These are phyloP conservation scores for Plasmodiophora brassicae DNA, from an alignment of 208 protist species.

Conservation along the genomic window DNA sequence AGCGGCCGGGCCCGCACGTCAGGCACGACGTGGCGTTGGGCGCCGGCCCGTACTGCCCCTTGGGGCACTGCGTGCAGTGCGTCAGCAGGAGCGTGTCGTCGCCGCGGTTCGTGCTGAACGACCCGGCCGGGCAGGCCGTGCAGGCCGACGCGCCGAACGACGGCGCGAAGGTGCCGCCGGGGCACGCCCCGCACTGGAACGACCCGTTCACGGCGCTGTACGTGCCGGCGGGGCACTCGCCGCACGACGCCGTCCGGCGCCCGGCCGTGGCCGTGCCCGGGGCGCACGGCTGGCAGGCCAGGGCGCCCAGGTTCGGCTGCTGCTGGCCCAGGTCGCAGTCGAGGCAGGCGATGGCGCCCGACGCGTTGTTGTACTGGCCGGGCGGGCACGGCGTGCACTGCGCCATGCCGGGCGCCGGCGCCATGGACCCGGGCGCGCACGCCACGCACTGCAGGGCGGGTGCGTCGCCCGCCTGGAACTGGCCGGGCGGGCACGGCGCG, in stretches of 20 bases:
- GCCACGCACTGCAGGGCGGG: too few relatives aligned
- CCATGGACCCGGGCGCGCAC: background rate
- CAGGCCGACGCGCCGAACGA: background rate
- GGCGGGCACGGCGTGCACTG: background rate
- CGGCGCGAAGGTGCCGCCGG: background rate
- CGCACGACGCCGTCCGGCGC: background rate
- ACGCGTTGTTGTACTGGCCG: background rate
- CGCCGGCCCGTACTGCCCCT: background rate
- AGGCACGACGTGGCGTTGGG: background rate
- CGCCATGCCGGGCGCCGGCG: too few relatives aligned
- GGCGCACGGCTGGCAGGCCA: background rate
- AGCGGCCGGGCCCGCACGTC: background rate
- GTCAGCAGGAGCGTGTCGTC: background rate
- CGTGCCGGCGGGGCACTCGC: background rate
- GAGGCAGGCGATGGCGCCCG: background rate
- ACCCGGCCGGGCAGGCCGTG: background rate
- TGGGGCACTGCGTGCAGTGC: background rate
- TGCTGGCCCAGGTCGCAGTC: background rate
- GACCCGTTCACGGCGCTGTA: background rate
- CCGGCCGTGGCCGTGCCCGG: background rate
- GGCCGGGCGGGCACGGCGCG: background rate
- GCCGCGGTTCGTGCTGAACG: background rate
- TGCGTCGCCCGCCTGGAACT: too few relatives aligned
- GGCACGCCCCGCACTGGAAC: constrained; percentile 1
- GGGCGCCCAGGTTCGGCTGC: background rate